Evolutionary conservation across 257 asterid species (phyloP), one percentile per base, ranked within the genome.

Genomic region (Nicotiana noctiflora): DNA sequence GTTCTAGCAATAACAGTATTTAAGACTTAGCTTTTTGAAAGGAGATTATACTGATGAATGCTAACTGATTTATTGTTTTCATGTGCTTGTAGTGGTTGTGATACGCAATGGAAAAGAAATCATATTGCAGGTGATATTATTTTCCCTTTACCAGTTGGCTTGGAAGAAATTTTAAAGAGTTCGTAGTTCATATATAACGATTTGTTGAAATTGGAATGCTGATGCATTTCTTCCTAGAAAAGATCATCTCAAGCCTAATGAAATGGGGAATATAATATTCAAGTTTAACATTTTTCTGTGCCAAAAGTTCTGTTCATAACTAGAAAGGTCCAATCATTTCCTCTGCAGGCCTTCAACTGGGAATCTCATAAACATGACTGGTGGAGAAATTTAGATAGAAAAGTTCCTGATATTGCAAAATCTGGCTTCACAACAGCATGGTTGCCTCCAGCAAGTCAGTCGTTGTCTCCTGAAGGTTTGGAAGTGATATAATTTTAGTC

Each of bases 351-450:
- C 59, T 95, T 91, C 88, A 90, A 92, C 82, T 95, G 98, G 99
- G 99, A 95, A 84, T 95, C 99, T 57, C 97, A 91, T 65, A 95
- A 95, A 79, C 88, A 93, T 83, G 90, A 92, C 77, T 95, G 99
- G 97, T 95, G 99, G 99, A 90, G 81, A 83, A 92, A 84, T 74
- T 88, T 93, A 75, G 99, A 92, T 85, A 84, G 23, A 57, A 93
- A 90, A 87, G 92, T 95, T 82, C 90, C 93, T 56, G 99, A 93
- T 92, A 95, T 95, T 19, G 93, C 96, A 62, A 88, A 90, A 83
- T 90, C 98, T 82, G 98, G 98, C 74, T 93, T 95, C 82, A 93
- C 98, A 56, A 88, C 98, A 80, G 98, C 91, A 72, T 95, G 99
- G 99, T 86, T 95, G 88, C 99, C 99, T 86, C 99, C 97, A 17